A percentile compares a stretch with the other conserved stretches of the same genome.
phyloP scores from a whole-genome alignment of 202 grass and related monocot species.

The Panicum hallii region DNA sequence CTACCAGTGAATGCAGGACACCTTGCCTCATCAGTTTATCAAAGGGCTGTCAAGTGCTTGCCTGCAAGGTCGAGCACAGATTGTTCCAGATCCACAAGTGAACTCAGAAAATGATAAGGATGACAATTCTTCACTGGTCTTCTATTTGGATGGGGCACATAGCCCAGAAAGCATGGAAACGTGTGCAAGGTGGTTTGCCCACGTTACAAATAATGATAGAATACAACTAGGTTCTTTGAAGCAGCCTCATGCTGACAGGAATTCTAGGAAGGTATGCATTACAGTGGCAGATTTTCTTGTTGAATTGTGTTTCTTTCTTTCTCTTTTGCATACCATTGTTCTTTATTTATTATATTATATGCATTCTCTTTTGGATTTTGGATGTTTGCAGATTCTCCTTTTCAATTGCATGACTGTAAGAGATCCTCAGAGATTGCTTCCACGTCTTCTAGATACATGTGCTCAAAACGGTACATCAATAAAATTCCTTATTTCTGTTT shows the following conservation, averaged over 20 bases:
- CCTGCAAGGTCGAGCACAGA: conserved; percentile 88
- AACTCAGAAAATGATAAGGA: conserved; percentile 43
- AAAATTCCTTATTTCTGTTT: conserved; percentile 34
- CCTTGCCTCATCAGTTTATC: conserved; percentile 81
- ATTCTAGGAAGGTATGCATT: conserved; percentile 60
- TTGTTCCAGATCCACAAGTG: conserved; percentile 59
- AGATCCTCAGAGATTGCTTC: conserved; percentile 91
- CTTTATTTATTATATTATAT: conserved; percentile 30
- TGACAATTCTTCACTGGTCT: conserved; percentile 49
- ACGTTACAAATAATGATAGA: conserved; percentile 54
- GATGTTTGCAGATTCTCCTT: conserved; percentile 75
- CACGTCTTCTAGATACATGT: conserved; percentile 78
- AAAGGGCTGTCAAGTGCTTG: conserved; percentile 68
- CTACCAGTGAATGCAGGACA: conserved; percentile 53
- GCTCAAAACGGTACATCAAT: conserved; percentile 63
- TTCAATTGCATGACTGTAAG: conserved; percentile 99
- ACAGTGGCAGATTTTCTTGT: conserved; percentile 15
- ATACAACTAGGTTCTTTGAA: conserved; percentile 40
- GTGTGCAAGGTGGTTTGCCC: conserved; percentile 86
- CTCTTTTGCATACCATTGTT: not conserved
- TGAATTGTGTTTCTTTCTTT: conserved; percentile 6
- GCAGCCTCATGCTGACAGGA: conserved; percentile 39
- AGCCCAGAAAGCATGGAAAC: conserved; percentile 98
- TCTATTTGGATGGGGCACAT: conserved; percentile 98
- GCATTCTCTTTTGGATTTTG: conserved; percentile 25